phyloP scores from a whole-genome alignment of 2,329 filamentous ascomycete species.

The Pestalotiopsis sp. region DNA sequence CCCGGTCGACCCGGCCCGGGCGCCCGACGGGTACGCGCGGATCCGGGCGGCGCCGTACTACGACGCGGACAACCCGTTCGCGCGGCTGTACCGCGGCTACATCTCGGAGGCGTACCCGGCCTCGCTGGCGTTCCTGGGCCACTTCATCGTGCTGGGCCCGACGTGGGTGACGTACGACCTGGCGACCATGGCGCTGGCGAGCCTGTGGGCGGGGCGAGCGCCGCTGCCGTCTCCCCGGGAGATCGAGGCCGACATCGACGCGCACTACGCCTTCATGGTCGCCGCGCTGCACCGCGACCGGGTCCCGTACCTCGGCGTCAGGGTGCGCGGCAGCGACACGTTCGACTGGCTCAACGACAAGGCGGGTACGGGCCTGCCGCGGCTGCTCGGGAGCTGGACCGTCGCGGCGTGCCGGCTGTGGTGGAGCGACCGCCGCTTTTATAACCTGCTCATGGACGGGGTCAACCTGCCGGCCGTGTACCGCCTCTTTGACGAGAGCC shows the following conservation, averaged over 20 bases:
- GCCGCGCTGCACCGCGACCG: not conserved
- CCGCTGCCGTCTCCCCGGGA: not conserved
- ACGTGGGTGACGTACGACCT: slow-evolving; percentile 6
- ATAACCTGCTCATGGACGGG: slow-evolving; percentile 9
- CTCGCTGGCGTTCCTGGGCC: slow-evolving; percentile 7
- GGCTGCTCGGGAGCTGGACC: not conserved
- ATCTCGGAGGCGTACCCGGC: slow-evolving; percentile 9
- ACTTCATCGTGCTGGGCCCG: not conserved
- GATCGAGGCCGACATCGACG: not conserved
- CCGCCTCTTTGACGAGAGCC: not conserved
- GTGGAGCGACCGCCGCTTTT: slow-evolving; percentile 6
- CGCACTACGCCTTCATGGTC: not conserved
- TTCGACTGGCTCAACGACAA: slow-evolving; percentile 2
- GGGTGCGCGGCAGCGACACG: not conserved
- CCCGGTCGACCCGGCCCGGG: not conserved
- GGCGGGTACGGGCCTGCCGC: not conserved
- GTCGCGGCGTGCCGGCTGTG: not conserved
- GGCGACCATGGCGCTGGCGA: slow-evolving; percentile 8
- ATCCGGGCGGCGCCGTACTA: slow-evolving; percentile 1
- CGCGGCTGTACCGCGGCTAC: slow-evolving; percentile 8
- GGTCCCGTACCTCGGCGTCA: slow-evolving; percentile 1
- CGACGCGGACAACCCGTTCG: slow-evolving; percentile 1
- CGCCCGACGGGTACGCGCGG: not conserved
- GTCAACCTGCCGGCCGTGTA: not conserved
- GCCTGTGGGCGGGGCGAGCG: not conserved